phyloP scores from a whole-genome alignment of 371 early-diverging fungal species.

The Mucor ambiguus region DNA sequence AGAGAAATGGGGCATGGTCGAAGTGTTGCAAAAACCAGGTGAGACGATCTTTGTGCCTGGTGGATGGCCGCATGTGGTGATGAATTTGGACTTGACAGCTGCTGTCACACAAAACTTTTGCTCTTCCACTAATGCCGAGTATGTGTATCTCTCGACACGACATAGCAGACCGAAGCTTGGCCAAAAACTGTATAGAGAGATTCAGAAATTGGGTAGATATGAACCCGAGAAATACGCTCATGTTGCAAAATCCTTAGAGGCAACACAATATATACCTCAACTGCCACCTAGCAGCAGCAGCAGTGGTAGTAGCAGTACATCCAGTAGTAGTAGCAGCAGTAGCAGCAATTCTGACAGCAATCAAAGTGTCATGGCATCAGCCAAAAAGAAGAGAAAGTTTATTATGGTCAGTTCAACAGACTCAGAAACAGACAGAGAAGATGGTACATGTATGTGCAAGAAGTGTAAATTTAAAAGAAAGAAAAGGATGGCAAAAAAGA shows the following conservation, averaged over 20 bases:
- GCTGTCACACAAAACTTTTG: slow-evolving; percentile 88
- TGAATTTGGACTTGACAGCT: slow-evolving; percentile 81
- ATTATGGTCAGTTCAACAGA: slow-evolving; percentile 53
- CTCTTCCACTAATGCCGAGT: slow-evolving; percentile 72
- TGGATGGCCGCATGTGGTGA: slow-evolving; percentile 85
- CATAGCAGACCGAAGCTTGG: slow-evolving; percentile 74
- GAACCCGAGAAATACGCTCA: slow-evolving; percentile 42
- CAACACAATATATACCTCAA: slow-evolving; percentile 58
- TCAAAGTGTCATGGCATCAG: neutral
- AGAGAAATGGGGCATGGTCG: slow-evolving; percentile 69
- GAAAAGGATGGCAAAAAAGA: slow-evolving; percentile 5
- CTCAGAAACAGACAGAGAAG: slow-evolving; percentile 56
- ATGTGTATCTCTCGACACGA: slow-evolving; percentile 72
- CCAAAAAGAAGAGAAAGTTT: slow-evolving; percentile 14
- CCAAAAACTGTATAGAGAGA: slow-evolving; percentile 49
- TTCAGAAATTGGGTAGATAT: slow-evolving; percentile 44
- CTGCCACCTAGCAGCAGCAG: slow-evolving; percentile 55
- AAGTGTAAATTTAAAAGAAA: slow-evolving; percentile 62
- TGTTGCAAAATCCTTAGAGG: slow-evolving; percentile 49
- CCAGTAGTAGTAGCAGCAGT: slow-evolving; percentile 36
- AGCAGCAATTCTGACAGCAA: slow-evolving; percentile 20
- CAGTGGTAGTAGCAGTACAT: slow-evolving; percentile 40
- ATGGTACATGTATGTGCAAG: slow-evolving; percentile 65
- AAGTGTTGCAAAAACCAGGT: slow-evolving; percentile 77
- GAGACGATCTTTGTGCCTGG: slow-evolving; percentile 88